These are phyloP conservation scores for Xylariales sp. DNA, from an alignment of 2,329 filamentous ascomycete genomes.

Conservation along the genomic window DNA sequence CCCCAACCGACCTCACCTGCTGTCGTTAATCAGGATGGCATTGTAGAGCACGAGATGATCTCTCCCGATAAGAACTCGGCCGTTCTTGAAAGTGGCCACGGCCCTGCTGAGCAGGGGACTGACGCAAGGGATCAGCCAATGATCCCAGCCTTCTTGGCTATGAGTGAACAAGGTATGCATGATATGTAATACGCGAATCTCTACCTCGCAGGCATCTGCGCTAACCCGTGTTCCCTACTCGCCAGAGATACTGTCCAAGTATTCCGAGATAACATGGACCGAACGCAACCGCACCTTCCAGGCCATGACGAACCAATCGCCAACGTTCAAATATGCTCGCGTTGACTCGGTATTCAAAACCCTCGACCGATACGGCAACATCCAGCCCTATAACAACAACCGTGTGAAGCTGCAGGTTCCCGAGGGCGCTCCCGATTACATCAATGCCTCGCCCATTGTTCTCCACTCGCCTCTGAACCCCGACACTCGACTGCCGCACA, in stretches of 20 bases:
- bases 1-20: conserved; percentile 18
- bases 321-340: conserved; percentile 40
- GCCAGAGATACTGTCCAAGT: conserved; percentile 45
- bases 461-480: conserved; percentile 41
- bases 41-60: conserved; percentile 19
- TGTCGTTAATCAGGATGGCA: conserved; percentile 33
- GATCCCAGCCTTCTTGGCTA: conserved; percentile 49
- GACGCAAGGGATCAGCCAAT: too few species aligned
- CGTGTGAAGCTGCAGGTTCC: conserved; percentile 77
- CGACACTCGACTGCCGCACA: conserved; percentile 33
- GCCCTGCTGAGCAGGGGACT: too few species aligned
- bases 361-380: conserved; percentile 84
- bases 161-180: conserved; percentile 32
- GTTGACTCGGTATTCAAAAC: conserved; percentile 46
- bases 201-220: too few species aligned
- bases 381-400: conserved; percentile 85
- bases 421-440: conserved; percentile 68
- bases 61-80: conserved; percentile 10
- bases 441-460: conserved; percentile 72
- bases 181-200: too few species aligned
- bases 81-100: too few species aligned
- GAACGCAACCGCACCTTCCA: conserved; percentile 45
- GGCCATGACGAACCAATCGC: conserved; percentile 32
- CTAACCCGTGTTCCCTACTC: too few species aligned
- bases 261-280: conserved; percentile 48